Conservation (phyloP, 805 yeast species). For the Tetrapisispora namnaoensis region DNA sequence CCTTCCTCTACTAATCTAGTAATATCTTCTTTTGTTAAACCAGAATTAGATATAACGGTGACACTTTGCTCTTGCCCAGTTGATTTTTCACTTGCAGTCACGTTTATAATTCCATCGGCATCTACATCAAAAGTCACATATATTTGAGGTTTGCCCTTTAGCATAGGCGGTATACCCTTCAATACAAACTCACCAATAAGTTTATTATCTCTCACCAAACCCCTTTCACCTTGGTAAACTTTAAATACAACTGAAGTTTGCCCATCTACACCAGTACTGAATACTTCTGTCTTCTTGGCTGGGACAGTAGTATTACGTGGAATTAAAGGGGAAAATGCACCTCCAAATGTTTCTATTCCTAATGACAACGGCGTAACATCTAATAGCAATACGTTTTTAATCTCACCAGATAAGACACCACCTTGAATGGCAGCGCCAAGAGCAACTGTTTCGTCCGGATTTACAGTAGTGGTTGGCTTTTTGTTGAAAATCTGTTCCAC, state of each 20-base stretch:
- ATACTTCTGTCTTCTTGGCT: slow-evolving; percentile 59
- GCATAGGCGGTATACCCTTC: slow-evolving; percentile 62
- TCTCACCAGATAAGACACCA: slow-evolving; percentile 75
- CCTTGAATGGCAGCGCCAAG: slow-evolving; percentile 88
- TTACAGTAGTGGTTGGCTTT: slow-evolving; percentile 61
- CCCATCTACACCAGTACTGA: slow-evolving; percentile 76
- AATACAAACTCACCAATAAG: slow-evolving; percentile 66
- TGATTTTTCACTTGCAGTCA: slow-evolving; percentile 70
- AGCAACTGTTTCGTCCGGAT: slow-evolving; percentile 92
- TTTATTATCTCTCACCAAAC: slow-evolving; percentile 68
- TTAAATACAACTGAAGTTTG: slow-evolving; percentile 77
- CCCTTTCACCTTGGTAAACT: slow-evolving; percentile 75
- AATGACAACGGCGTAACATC: slow-evolving; percentile 79
- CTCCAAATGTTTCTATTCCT: slow-evolving; percentile 81
- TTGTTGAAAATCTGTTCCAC: slow-evolving; percentile 52
- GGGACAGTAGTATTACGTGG: slow-evolving; percentile 75
- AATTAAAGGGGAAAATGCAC: slow-evolving; percentile 69
- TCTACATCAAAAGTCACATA: slow-evolving; percentile 70
- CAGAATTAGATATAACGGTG: slow-evolving; percentile 60
- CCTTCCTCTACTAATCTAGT: slow-evolving; percentile 57
- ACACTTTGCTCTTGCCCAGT: slow-evolving; percentile 61
- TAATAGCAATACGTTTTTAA: slow-evolving; percentile 62
- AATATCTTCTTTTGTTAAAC: slow-evolving; percentile 60
- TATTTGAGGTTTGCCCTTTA: slow-evolving; percentile 74
- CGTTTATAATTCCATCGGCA: slow-evolving; percentile 77